phyloP scores from a whole-genome alignment of 495 filamentous ascomycete genomes.

The Cercophora samala region DNA sequence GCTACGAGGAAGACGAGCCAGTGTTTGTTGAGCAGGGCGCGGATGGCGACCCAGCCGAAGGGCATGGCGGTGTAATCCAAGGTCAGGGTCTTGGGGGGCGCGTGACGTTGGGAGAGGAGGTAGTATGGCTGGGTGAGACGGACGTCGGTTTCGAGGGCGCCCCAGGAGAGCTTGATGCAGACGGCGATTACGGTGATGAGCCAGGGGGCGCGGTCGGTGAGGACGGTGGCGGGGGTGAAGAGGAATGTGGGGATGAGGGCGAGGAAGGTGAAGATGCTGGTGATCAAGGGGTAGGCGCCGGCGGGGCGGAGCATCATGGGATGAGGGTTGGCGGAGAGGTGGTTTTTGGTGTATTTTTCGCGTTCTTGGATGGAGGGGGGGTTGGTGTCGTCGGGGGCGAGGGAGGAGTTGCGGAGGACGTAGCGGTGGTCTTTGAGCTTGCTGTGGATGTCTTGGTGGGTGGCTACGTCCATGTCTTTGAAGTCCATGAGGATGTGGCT shows the following conservation, averaged over 20 bases:
- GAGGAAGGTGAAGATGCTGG: conserved; percentile 47
- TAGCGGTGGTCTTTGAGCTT: conserved; percentile 62
- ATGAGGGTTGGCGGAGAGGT: conserved; percentile 57
- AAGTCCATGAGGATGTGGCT: conserved; percentile 73
- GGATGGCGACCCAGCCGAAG: conserved; percentile 60
- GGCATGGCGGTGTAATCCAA: conserved; percentile 70
- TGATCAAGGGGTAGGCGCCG: conserved; percentile 56
- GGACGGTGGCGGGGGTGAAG: conserved; percentile 51
- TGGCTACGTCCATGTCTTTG: conserved; percentile 64
- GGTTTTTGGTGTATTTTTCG: conserved; percentile 39
- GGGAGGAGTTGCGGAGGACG: conserved; percentile 63
- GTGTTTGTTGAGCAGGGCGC: conserved; percentile 59
- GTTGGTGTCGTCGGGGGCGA: conserved; percentile 48
- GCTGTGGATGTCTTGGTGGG: conserved; percentile 61
- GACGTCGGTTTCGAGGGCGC: conserved; percentile 64
- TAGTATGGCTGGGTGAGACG: conserved; percentile 75
- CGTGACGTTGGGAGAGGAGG: conserved; percentile 60
- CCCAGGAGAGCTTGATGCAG: conserved; percentile 63
- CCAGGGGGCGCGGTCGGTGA: conserved; percentile 62
- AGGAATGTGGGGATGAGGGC: conserved; percentile 55
- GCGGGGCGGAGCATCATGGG: conserved; percentile 63
- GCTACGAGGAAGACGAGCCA: conserved; percentile 60
- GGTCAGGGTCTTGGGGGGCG: conserved; percentile 58
- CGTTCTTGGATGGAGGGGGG: conserved; percentile 30
- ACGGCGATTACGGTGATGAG: conserved; percentile 60